Evolutionary conservation across 2,329 filamentous ascomycete species (phyloP), one percentile per base, ranked within the genome.

Genomic region (Fusarium nodosum): DNA sequence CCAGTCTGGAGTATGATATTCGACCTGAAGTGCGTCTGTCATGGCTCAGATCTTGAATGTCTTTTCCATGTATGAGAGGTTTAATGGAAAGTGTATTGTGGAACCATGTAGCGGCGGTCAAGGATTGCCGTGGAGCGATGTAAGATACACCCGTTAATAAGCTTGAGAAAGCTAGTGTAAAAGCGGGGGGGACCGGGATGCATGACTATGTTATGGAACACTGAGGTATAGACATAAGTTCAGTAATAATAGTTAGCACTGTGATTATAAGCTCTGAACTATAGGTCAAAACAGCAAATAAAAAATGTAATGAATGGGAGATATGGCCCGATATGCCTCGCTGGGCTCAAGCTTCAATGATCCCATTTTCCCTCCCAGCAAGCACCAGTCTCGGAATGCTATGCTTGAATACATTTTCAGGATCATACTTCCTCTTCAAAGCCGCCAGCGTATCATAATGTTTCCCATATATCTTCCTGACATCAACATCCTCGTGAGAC

Each of bases 361-460:
- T 39, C 2, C 10, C 36, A 5, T 20, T 39, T 8, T 15, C 36
- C 12, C 7, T 5, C 36, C n/a, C 36, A 22, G 36, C 11, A 39
- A 39, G 11, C n/a, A 18, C 11, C 0, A 59, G 3, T 11, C 30
- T 18, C 1, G 61, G 61, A 9, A 64, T 3, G 11, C 36, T 51
- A 24, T 66, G 9, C 22, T 36, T 66, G 1, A 66, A 66, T 10
- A 56, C 10, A 61, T 66, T 61, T 1, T 0, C 5, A 1, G 24
- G n/a, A 3, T 66, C 56, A 20, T 51, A 42, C 20, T 44, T 52
- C 3, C 10, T 47, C n/a, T 66, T 66, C 1, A 66, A 0, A 0
- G n/a, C 34, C 13, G 15, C 7, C 4, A 66, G 5, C 0, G 45
- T 52, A 1, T 33, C 18, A 18, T 66, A 66, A 9, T 64, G 33